Evolutionary conservation across 805 yeast genomes (phyloP).

Genomic region (Nadsonia fulvescens): DNA sequence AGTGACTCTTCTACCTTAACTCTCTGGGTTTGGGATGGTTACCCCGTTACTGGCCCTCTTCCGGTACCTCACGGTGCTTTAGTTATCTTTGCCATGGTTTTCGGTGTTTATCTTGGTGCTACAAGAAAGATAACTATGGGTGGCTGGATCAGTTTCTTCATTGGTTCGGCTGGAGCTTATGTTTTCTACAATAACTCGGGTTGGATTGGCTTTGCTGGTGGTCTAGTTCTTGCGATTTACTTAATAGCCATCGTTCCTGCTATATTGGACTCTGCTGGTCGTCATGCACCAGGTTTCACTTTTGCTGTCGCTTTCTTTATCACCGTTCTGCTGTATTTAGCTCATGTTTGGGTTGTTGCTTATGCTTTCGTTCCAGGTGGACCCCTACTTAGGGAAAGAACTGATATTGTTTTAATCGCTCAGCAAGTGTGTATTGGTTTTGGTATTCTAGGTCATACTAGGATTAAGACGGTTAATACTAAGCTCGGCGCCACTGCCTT

Average conservation of each 20-base stretch:
- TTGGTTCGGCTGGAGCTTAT: conserved; percentile 35
- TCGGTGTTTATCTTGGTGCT: conserved; percentile 36
- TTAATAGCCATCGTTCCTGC: conserved; percentile 41
- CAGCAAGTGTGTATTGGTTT: conserved; percentile 35
- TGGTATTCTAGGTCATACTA: conserved; percentile 27
- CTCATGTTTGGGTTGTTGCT: conserved; percentile 93
- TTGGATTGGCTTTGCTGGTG: conserved; percentile 67
- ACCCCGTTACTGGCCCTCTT: conserved; percentile 68
- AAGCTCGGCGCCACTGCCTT: conserved; percentile 8
- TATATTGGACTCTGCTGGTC: conserved; percentile 37
- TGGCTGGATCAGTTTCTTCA: conserved; percentile 20
- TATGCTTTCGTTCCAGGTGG: conserved; percentile 98
- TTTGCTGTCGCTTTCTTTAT: conserved; percentile 25
- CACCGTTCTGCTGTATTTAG: conserved; percentile 44
- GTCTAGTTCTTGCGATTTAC: conserved; percentile 42
- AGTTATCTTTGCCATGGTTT: conserved; percentile 37
- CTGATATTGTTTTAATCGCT: conserved; percentile 48
- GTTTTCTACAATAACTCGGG: conserved; percentile 32
- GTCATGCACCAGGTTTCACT: conserved; percentile 32
- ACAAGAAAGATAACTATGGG: conserved; percentile 14
- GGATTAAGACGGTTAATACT: conserved; percentile 8
- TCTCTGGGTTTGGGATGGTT: conserved; percentile 96
- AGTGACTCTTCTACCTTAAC: conserved; percentile 75
- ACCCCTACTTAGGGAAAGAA: conserved; percentile 68
- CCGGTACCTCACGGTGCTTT: conserved; percentile 73